phyloP scores from a whole-genome alignment of 2,329 filamentous ascomycete genomes.

The Xylariaceae sp. region DNA sequence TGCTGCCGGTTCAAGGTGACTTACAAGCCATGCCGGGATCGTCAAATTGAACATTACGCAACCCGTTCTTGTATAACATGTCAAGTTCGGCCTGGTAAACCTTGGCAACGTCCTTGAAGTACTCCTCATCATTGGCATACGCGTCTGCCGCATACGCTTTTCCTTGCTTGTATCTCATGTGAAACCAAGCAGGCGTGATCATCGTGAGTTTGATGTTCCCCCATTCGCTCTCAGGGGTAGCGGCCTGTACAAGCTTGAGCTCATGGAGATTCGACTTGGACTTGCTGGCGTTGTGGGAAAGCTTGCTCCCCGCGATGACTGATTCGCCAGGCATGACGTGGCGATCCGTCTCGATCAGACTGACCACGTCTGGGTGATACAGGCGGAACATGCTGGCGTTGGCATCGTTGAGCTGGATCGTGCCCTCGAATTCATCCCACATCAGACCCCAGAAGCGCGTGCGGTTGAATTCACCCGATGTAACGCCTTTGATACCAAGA shows the following conservation, averaged over 20 bases:
- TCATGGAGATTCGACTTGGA: conserved; percentile 48
- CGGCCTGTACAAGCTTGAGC: conserved; percentile 43
- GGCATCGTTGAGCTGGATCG: conserved; percentile 45
- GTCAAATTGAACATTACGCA: conserved; percentile 65
- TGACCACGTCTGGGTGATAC: conserved; percentile 53
- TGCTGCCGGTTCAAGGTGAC: not conserved
- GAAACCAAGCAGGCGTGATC: conserved; percentile 53
- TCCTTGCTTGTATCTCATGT: conserved; percentile 54
- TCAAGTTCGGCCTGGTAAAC: conserved; percentile 62
- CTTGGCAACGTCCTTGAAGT: conserved; percentile 62
- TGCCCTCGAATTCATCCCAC: conserved; percentile 52
- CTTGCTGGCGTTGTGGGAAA: conserved; percentile 39
- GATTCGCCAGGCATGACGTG: conserved; percentile 55
- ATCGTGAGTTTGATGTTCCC: conserved; percentile 50
- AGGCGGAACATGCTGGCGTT: conserved; percentile 50
- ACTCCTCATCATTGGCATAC: conserved; percentile 55
- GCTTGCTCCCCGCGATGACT: conserved; percentile 48
- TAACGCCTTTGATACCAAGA: conserved; percentile 62
- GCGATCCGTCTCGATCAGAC: conserved; percentile 48
- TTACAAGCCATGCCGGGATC: conserved; percentile 64
- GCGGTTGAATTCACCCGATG: conserved; percentile 65
- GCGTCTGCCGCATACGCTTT: conserved; percentile 53
- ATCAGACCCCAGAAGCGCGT: conserved; percentile 50
- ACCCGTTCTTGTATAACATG: conserved; percentile 57
- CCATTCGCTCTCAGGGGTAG: conserved; percentile 46